Evolutionary conservation across 345 rosid species (phyloP).

Genomic region (Syzygium aqueum): DNA sequence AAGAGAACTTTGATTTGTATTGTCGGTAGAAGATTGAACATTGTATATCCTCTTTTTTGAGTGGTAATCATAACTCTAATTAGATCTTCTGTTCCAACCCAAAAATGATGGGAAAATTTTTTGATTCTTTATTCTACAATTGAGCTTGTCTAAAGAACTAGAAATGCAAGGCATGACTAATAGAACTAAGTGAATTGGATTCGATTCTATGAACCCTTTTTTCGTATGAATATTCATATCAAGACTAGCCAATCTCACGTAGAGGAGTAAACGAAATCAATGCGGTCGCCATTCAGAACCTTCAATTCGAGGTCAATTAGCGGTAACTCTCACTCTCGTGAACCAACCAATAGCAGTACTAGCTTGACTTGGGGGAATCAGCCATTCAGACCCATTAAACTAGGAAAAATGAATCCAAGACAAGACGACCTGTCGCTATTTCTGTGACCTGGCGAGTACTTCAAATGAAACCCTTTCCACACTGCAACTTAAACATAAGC

Average conservation of each 20-base stretch:
- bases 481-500: neutral
- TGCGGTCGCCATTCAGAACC: neutral
- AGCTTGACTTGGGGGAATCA: neutral
- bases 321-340: neutral
- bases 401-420: neutral
- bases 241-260: neutral
- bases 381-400: neutral
- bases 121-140: neutral
- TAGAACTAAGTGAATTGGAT: neutral
- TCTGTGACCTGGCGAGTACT: neutral
- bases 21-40: neutral
- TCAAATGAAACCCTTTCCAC: neutral
- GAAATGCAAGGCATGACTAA: neutral
- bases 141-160: neutral
- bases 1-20: neutral
- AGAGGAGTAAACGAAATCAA: neutral
- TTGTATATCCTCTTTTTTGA: neutral
- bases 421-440: neutral
- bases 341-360: neutral
- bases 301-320: neutral
- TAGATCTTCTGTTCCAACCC: neutral
- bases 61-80: neutral
- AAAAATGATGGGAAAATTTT: neutral
- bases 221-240: neutral
- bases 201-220: neutral